A percentile compares a stretch with the other conserved stretches of the same genome.
Conservation (phyloP, 1,284 basidiomycete genomes). For the Ustanciosporium gigantosporum region DNA sequence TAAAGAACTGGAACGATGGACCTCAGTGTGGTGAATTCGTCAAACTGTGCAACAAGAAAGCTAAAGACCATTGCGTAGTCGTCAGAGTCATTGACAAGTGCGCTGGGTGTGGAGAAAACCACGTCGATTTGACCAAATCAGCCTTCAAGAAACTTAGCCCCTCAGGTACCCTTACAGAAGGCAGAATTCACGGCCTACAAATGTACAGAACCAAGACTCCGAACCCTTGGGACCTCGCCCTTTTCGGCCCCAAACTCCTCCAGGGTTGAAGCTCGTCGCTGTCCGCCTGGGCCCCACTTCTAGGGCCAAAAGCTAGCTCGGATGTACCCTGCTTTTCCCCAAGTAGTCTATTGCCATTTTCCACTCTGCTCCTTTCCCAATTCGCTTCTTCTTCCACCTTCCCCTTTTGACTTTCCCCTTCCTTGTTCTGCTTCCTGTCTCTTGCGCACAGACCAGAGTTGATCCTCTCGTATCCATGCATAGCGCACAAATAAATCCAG, state of each 20-base stretch:
- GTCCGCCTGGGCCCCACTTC: too few relatives aligned
- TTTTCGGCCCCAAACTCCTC: conserved; percentile 49
- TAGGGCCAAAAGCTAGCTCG: too few relatives aligned
- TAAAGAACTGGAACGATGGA: conserved; percentile 38
- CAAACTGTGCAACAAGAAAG: conserved; percentile 50
- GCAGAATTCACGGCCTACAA: conserved; percentile 43
- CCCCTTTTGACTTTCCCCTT: too few relatives aligned
- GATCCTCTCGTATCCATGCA: too few relatives aligned
- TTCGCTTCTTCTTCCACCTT: too few relatives aligned
- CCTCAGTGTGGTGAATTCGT: conserved; percentile 57
- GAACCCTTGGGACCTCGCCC: conserved; percentile 47
- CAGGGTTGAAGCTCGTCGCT: too few relatives aligned
- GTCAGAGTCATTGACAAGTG: conserved; percentile 58
- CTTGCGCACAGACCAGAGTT: too few relatives aligned
- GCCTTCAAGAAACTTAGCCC: conserved; percentile 53
- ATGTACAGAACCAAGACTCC: conserved; percentile 41
- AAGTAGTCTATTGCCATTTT: too few relatives aligned
- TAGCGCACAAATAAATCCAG: too few relatives aligned
- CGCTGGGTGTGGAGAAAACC: conserved; percentile 46
- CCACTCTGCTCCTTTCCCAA: too few relatives aligned
- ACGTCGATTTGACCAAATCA: conserved; percentile 54
- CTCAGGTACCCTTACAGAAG: conserved; percentile 45
- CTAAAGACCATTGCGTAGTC: conserved; percentile 29
- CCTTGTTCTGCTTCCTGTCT: too few relatives aligned
- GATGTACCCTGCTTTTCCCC: not conserved